phyloP scores from a whole-genome alignment of 2,329 filamentous ascomycete genomes.

The Aspergillus terreus region DNA sequence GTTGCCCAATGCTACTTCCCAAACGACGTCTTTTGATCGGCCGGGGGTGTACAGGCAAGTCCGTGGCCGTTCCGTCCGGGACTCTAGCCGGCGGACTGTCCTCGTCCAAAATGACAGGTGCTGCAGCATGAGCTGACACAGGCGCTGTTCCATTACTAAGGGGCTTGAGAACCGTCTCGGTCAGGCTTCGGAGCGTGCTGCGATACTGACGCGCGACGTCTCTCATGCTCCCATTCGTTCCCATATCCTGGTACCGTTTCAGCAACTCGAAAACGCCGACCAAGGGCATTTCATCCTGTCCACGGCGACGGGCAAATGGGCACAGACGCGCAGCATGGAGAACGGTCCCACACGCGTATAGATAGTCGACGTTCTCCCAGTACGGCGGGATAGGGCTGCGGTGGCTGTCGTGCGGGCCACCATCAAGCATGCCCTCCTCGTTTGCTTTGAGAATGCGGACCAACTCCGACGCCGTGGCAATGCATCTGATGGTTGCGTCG shows the following conservation, averaged over 20 bases:
- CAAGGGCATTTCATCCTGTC: background rate
- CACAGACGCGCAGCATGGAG: constrained; percentile 10
- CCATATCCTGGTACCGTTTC: background rate
- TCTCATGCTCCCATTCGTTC: background rate
- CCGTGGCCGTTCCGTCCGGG: background rate
- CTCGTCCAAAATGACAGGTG: background rate
- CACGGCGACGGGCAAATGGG: background rate
- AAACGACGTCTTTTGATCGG: background rate
- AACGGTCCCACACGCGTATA: constrained; percentile 11
- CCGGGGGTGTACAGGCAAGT: background rate
- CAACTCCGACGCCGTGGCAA: constrained; percentile 6
- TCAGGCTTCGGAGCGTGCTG: constrained; percentile 1
- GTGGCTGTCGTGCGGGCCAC: background rate
- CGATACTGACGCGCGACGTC: constrained; percentile 4
- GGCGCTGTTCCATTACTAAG: background rate
- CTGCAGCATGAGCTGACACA: background rate
- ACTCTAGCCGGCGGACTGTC: background rate
- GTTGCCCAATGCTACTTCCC: background rate
- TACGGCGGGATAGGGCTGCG: constrained; percentile 3
- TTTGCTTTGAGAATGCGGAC: constrained; percentile 3
- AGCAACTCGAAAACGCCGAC: background rate
- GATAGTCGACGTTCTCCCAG: constrained; percentile 16
- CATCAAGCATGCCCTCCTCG: constrained; percentile 6
- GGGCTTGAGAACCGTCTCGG: background rate
- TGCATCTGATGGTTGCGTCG: constrained; percentile 11